Conservation (phyloP, 2,329 filamentous ascomycete genomes). For the Arthroderma uncinatum region DNA sequence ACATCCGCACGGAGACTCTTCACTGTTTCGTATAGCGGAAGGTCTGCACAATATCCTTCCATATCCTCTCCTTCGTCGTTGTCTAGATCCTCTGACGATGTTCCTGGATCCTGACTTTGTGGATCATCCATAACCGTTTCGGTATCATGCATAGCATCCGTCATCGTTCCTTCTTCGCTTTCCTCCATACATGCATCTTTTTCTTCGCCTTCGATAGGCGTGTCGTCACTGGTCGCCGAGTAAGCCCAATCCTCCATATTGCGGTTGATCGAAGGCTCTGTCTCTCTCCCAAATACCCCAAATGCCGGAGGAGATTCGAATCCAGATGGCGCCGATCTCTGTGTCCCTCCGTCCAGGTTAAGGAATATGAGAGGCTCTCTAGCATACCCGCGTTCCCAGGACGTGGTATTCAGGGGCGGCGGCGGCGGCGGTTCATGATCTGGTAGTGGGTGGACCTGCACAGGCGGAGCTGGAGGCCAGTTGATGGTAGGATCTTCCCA, state of each 20-base stretch:
- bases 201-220: neutral
- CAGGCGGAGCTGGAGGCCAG: neutral
- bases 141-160: neutral
- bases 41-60: neutral
- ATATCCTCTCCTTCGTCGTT: neutral
- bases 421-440: neutral
- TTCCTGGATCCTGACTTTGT: neutral
- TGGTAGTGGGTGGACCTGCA: neutral
- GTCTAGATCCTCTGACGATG: neutral
- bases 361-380: neutral
- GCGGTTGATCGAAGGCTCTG: neutral
- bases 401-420: neutral
- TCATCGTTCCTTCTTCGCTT: neutral
- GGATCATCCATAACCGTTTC: neutral
- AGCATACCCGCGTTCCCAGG: neutral
- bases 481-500: neutral
- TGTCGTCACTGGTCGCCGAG: neutral
- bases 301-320: neutral
- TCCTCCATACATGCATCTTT: neutral
- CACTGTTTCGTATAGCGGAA: neutral
- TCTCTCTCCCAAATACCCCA: neutral
- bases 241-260: neutral
- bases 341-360: neutral
- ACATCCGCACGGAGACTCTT: constrained; percentile 7
- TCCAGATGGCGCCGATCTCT: neutral